phyloP scores from a whole-genome alignment of 148 eudicot species.

The Chenopodium quinoa region DNA sequence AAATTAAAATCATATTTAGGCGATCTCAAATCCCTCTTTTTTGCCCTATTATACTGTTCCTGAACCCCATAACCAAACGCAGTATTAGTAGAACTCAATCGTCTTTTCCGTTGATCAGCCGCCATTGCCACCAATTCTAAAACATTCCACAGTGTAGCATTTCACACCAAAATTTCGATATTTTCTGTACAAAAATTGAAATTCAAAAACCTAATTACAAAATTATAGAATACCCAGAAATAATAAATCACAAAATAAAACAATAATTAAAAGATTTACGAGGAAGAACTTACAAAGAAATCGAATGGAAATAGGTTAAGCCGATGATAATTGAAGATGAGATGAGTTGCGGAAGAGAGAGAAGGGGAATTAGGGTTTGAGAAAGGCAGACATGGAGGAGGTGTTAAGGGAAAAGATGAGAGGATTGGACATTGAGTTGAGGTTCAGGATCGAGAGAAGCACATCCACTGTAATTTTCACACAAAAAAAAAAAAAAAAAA shows the following conservation, averaged over 20 bases:
- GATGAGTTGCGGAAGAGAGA: not conserved
- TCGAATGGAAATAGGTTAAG: not conserved
- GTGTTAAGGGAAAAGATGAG: not conserved
- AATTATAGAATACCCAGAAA: slow-evolving; percentile 10
- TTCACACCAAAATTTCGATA: not conserved
- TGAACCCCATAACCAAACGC: slow-evolving; percentile 36
- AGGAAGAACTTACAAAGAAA: not conserved
- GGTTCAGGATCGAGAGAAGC: slow-evolving; percentile 9
- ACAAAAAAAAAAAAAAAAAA: no score
- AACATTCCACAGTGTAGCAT: slow-evolving; percentile 27
- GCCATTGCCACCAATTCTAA: slow-evolving; percentile 52
- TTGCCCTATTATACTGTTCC: slow-evolving; percentile 44
- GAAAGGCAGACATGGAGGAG: slow-evolving; percentile 13
- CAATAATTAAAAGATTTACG: not conserved
- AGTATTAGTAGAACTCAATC: slow-evolving; percentile 37
- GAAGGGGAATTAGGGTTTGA: slow-evolving; percentile 23
- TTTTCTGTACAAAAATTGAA: not conserved
- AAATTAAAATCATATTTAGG: slow-evolving; percentile 38
- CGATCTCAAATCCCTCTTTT: slow-evolving; percentile 51
- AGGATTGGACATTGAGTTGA: no score
- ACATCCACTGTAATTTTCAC: not conserved
- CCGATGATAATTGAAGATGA: not conserved
- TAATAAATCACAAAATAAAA: not conserved
- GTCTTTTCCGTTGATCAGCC: slow-evolving; percentile 80
- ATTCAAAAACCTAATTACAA: not conserved